phyloP scores from a whole-genome alignment of 2,329 filamentous ascomycete species.

The Paraphoma chrysanthemicola region DNA sequence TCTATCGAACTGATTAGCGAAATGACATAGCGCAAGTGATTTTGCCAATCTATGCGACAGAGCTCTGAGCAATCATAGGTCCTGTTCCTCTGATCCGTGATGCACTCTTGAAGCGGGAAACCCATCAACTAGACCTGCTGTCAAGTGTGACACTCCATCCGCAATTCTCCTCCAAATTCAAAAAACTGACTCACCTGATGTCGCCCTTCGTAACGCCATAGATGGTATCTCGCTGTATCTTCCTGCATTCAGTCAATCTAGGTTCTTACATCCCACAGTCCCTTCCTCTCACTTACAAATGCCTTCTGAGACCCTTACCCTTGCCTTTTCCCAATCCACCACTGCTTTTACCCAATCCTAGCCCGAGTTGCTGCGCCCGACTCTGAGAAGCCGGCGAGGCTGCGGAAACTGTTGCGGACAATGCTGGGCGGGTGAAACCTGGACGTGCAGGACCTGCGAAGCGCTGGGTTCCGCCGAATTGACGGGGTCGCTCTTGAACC shows the following conservation, averaged over 20 bases:
- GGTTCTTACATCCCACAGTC: not conserved
- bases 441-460: slow-evolving; percentile 7
- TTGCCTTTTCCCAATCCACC: slow-evolving; percentile 15
- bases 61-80: too few relatives aligned
- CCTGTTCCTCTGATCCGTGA: too few relatives aligned
- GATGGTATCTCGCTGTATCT: slow-evolving; percentile 41
- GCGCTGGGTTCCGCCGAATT: slow-evolving; percentile 15
- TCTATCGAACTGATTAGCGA: slow-evolving; percentile 41
- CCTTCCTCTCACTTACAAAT: slow-evolving; percentile 28
- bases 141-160: not conserved
- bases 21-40: not conserved
- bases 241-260: slow-evolving; percentile 28
- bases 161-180: not conserved
- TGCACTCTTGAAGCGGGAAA: too few relatives aligned
- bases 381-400: not conserved
- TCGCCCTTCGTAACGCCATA: slow-evolving; percentile 43
- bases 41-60: too few relatives aligned
- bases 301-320: slow-evolving; percentile 30
- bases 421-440: slow-evolving; percentile 1
- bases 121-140: too few relatives aligned
- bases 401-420: not conserved
- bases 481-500: slow-evolving; percentile 14
- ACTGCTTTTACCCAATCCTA: slow-evolving; percentile 28
- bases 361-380: slow-evolving; percentile 10
- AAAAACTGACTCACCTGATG: slow-evolving; percentile 36